Percentiles rank a stretch among this genome's conserved stretches.
phyloP scores from a whole-genome alignment of 2,329 filamentous ascomycete species.

The Thielaviopsis ethacetica region DNA sequence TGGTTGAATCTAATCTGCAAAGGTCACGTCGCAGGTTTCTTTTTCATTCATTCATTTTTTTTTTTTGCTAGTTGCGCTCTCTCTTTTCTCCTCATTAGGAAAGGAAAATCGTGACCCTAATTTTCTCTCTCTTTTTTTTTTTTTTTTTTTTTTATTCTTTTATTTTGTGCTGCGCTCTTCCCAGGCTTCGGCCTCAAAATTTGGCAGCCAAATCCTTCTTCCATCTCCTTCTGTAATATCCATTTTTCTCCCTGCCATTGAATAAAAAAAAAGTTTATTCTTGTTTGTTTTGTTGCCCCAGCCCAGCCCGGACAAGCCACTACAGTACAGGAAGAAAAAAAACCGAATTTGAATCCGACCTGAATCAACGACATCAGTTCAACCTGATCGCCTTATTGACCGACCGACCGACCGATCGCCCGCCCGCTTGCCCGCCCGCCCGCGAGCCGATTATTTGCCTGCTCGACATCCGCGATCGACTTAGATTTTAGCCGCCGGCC shows the following conservation, averaged over 20 bases:
- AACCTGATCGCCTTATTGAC: too few species aligned
- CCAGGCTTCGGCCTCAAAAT: neutral
- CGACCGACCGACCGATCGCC: too few species aligned
- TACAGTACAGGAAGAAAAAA: neutral
- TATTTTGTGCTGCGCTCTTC: too few species aligned
- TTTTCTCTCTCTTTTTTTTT: neutral
- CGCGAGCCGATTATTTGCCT: too few species aligned
- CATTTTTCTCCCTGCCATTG: neutral
- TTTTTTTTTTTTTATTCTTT: neutral
- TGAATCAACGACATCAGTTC: too few species aligned
- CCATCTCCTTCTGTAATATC: neutral
- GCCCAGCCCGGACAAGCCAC: neutral
- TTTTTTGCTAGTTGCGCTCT: neutral
- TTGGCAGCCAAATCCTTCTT: neutral
- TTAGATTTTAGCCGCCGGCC: too few species aligned
- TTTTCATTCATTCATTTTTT: too few species aligned
- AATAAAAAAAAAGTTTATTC: neutral
- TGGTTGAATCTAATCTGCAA: too few species aligned
- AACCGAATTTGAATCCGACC: too few species aligned
- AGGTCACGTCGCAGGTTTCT: too few species aligned
- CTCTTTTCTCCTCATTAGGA: neutral
- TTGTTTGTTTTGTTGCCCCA: neutral
- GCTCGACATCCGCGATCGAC: too few species aligned
- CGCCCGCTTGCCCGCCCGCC: too few species aligned
- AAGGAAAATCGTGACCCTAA: neutral